phyloP scores from a whole-genome alignment of 192 early-diverging fungal species.

The Ambispora gerdemannii region DNA sequence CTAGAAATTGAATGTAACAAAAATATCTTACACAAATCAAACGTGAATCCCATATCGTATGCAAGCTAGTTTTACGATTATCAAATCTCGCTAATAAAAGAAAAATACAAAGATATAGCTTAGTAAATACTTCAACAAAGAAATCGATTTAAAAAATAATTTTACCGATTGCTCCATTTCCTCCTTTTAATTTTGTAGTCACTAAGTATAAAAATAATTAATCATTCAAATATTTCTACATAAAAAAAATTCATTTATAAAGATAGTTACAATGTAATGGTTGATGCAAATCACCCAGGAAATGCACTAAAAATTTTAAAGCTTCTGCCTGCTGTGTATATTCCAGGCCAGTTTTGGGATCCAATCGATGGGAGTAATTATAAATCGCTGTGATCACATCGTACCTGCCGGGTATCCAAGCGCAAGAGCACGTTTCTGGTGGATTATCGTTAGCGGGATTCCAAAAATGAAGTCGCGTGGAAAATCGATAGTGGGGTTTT shows the following conservation, averaged over 20 bases:
- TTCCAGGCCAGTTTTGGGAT: constrained; percentile 26
- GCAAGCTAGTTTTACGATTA: constrained; percentile 34
- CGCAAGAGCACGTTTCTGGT: constrained; percentile 34
- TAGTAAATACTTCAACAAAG: too few relatives aligned
- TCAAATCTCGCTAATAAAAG: constrained; percentile 18
- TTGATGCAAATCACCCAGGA: constrained; percentile 48
- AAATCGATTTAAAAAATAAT: not conserved
- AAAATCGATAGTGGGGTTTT: constrained; percentile 18
- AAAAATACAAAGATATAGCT: not conserved
- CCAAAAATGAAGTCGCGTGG: constrained; percentile 34
- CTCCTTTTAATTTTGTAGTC: not conserved
- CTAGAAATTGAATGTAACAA: not conserved
- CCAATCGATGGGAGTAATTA: constrained; percentile 41
- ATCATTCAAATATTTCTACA: not conserved
- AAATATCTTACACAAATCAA: constrained; percentile 33
- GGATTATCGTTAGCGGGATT: constrained; percentile 37
- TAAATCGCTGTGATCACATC: constrained; percentile 41
- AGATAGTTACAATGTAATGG: constrained; percentile 41
- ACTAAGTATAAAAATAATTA: not conserved
- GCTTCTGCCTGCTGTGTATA: constrained; percentile 28
- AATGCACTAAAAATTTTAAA: constrained; percentile 45
- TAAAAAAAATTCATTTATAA: not conserved
- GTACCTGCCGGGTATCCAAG: constrained; percentile 26
- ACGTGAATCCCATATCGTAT: constrained; percentile 39
- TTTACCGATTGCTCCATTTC: constrained; percentile 6